Evolutionary conservation across 345 rosid genomes (phyloP).

Genomic region (Cochlearia excelsa): DNA sequence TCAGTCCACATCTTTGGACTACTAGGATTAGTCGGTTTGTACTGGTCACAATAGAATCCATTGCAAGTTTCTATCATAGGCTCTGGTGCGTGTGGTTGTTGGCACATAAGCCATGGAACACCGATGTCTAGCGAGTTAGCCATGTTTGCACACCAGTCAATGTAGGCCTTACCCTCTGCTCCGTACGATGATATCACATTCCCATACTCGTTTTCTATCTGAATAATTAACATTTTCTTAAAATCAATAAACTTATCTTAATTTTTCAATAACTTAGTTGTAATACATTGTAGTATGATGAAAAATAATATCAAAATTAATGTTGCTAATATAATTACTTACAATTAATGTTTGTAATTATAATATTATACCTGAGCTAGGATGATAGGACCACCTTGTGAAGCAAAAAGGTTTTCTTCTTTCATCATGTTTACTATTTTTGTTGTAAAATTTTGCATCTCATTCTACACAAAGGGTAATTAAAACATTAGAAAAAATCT

Average conservation of each 20-base stretch:
- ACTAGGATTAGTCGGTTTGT: constrained; percentile 34
- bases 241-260: too few species aligned
- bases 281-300: neutral
- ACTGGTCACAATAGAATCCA: constrained; percentile 54
- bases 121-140: constrained; percentile 57
- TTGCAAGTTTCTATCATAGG: constrained; percentile 57
- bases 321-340: too few species aligned
- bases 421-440: constrained; percentile 61
- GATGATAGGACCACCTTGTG: constrained; percentile 80
- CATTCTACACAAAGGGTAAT: constrained; percentile 33
- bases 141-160: constrained; percentile 72
- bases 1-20: constrained; percentile 70
- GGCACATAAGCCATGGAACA: constrained; percentile 90
- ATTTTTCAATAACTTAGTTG: too few species aligned
- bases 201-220: constrained; percentile 91
- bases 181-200: constrained; percentile 50
- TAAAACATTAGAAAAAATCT: neutral
- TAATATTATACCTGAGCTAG: constrained; percentile 53
- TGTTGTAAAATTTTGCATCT: constrained; percentile 70
- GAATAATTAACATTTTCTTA: neutral
- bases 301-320: neutral
- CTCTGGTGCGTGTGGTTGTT: constrained; percentile 55
- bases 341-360: too few species aligned
- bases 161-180: constrained; percentile 53
- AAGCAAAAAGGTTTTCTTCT: constrained; percentile 57